A percentile compares a stretch with the other conserved stretches of the same genome.
Evolutionary conservation across 768 basidiomycete species (phyloP).

Genomic region (Russula sp.): DNA sequence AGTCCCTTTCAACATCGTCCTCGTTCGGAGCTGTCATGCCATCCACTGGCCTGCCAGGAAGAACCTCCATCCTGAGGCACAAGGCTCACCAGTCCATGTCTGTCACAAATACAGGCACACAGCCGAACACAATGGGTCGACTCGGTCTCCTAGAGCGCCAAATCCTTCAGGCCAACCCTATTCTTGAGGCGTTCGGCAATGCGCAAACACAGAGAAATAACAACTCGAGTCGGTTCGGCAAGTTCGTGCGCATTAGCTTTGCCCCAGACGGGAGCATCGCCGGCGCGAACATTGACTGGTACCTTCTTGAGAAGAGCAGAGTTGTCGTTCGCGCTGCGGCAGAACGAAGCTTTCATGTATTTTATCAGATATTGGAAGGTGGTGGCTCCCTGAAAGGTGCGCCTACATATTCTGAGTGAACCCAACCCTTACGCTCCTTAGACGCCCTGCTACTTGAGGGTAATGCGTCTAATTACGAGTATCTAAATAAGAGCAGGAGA

Average conservation of each 20-base stretch:
- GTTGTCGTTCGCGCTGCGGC: slow-evolving; percentile 83
- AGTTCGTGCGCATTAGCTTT: slow-evolving; percentile 95
- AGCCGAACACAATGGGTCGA: slow-evolving; percentile 56
- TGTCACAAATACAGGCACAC: slow-evolving; percentile 36
- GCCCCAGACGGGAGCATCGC: slow-evolving; percentile 89
- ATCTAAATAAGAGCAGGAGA: slow-evolving; percentile 79
- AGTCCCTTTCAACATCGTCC: slow-evolving; percentile 46
- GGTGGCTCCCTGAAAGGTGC: slow-evolving; percentile 61
- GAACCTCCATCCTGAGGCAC: slow-evolving; percentile 38
- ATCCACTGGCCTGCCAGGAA: slow-evolving; percentile 61
- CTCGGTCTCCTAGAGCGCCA: slow-evolving; percentile 90
- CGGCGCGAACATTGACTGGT: slow-evolving; percentile 99
- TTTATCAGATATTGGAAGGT: slow-evolving; percentile 90
- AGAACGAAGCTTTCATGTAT: slow-evolving; percentile 94
- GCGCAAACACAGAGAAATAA: slow-evolving; percentile 98
- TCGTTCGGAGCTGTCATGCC: slow-evolving; percentile 51
- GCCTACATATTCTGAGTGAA: slow-evolving; percentile 22
- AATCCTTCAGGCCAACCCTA: slow-evolving; percentile 95
- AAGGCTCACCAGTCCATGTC: slow-evolving; percentile 48
- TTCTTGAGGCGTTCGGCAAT: slow-evolving; percentile 96
- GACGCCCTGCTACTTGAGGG: slow-evolving; percentile 71
- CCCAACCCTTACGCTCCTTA: slow-evolving; percentile 26
- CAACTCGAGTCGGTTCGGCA: slow-evolving; percentile 97
- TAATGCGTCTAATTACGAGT: slow-evolving; percentile 76
- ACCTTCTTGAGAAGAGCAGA: slow-evolving; percentile 93